Percentiles rank a stretch among this genome's conserved stretches.
Evolutionary conservation across 73 alveolate species (phyloP).

Genomic region (Stentor coeruleus): DNA sequence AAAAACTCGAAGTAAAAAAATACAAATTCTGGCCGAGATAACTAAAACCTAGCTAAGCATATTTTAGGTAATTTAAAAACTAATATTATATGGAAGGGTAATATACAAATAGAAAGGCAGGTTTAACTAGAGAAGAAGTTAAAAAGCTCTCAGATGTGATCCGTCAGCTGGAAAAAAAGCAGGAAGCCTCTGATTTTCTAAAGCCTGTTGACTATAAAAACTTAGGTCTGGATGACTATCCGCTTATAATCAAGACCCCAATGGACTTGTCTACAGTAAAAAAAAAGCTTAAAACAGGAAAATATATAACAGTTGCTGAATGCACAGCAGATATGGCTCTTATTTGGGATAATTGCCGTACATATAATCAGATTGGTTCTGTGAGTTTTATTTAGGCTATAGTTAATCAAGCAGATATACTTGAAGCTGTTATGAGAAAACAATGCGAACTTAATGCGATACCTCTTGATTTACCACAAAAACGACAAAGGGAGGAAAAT

Average conservation of each 20-base stretch:
- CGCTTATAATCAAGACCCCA: constrained; percentile 78
- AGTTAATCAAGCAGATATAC: constrained; percentile 28
- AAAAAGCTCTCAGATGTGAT: constrained; percentile 36
- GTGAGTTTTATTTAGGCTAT: constrained; percentile 50
- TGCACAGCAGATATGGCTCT: constrained; percentile 72
- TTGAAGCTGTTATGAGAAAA: constrained; percentile 31
- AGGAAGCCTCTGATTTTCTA: constrained; percentile 66
- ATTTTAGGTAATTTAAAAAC: too few relatives aligned
- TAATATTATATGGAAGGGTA: constrained; percentile 10
- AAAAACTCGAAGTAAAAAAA: background rate
- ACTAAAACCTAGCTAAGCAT: too few relatives aligned
- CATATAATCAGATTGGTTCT: constrained; percentile 67
- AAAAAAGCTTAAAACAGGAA: constrained; percentile 52
- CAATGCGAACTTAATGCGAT: constrained; percentile 36
- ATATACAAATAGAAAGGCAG: background rate
- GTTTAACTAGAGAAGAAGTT: constrained; percentile 37
- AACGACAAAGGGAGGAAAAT: constrained; percentile 8
- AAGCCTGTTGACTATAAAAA: constrained; percentile 76
- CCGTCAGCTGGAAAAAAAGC: constrained; percentile 43
- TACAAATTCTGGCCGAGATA: background rate
- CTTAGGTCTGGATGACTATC: constrained; percentile 76
- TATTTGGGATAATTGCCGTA: constrained; percentile 89
- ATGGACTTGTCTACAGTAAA: constrained; percentile 71
- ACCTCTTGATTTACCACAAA: background rate
- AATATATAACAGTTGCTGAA: constrained; percentile 57